Evolutionary conservation across 805 yeast species (phyloP), one percentile per base, ranked within the genome.

Genomic region (Kluyveromyces siamensis): DNA sequence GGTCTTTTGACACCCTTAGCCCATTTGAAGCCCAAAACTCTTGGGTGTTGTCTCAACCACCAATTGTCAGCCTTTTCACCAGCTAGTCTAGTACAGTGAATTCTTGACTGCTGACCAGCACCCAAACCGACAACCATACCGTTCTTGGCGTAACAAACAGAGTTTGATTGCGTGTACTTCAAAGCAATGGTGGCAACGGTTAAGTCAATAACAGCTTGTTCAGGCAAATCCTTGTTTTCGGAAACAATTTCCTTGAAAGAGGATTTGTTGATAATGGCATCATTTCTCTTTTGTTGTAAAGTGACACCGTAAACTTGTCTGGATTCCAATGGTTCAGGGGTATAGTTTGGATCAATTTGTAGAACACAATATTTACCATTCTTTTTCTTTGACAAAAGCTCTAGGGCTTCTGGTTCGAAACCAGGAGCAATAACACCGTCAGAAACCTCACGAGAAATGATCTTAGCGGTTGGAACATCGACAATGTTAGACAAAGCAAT

Each of bases 381-480:
- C 79, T 93, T 93, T 81, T 93, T 93, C 76, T 85, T 84, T 69
- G 80, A 79, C 69, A 93, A 80, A 56, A 93, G 74, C 57, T 77
- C 95, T 59, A 93, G 77, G 46, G 99, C 99, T 70, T 86, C 98
- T 55, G 87, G 87, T 62, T 84, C 85, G 71, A 73, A 93, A 52
- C 96, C 98, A 59, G 99, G 99, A 37, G 99, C 99, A 75, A 93
- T 88, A 52, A 93, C 96, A 78, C 99, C 99, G 68, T 93, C 99
- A 40, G 95, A 83, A 45, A 93, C 99, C 75, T 93, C 99, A 72
- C 87, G 88, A 48, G 97, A 86, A 67, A 93, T 93, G 71, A 93
- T 91, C 71, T 86, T 84, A 48, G 99, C 99, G 52, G 99, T 93
- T 65, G 96, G 88, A 48, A 85, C 74, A 70, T 93, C 99, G 58